Evolutionary conservation across 768 basidiomycete species (phyloP), one percentile per base, ranked within the genome.

Genomic region (Russula sp.): DNA sequence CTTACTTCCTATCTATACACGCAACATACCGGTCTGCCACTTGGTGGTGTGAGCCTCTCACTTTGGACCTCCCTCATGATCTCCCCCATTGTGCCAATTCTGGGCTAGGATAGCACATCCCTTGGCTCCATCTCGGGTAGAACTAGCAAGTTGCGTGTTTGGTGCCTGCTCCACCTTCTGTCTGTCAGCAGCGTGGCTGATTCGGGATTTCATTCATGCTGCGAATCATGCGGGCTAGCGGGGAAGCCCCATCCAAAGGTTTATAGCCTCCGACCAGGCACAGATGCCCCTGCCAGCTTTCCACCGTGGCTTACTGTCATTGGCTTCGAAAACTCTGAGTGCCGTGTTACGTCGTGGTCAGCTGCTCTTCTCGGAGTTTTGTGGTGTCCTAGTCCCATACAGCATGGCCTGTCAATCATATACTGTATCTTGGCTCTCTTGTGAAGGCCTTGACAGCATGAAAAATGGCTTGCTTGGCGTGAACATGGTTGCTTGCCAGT

Each of bases 231-330:
- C 20, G 35, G 14, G 9, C 42, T 25, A 6, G 14, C 9, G 20
- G 6, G 22, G 29, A 49, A 20, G 2, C 3, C 10, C n/a, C 22
- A 29, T 41, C 25, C 9, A 48, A 42, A 22, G 48, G 34, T n/a
- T 48, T 55, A 60, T 48, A 52, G 32, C 50, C 35, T 22, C 55
- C 60, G 42, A 35, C 11, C n/a, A n/a, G 50, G 35, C 22, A 45
- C 34, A 41, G 11, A 34, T 5, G 39, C 14, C 5, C 20, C 7
- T 3, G 11, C 11, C 32, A 13, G 4, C n/a, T 13, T 20, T 48
- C 16, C 22, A 8, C 16, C 36, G 50, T 59, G 42, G 49, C 35
- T 16, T 25, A 36, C 25, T 45, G 32, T 22, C 41, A 59, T 51
- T 59, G 49, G 48, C 32, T 43, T 36, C 34, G 13, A 36, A 25